A percentile compares a stretch with the other conserved stretches of the same genome.
phyloP scores from a whole-genome alignment of 192 early-diverging fungal species.

The Funneliformis mosseae region DNA sequence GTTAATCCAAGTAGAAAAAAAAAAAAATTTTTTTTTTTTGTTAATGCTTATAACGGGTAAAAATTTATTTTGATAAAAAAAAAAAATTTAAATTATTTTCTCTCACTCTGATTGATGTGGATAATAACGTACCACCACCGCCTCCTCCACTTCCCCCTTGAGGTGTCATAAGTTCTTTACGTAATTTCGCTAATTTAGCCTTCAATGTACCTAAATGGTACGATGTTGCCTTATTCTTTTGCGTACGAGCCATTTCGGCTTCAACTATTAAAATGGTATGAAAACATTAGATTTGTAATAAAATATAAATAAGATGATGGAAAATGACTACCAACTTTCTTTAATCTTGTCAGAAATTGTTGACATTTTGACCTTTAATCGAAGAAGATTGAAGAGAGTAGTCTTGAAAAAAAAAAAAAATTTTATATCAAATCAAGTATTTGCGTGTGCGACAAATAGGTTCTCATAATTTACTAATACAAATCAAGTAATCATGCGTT shows the following conservation, averaged over 20 bases:
- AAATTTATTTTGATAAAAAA: too few relatives aligned
- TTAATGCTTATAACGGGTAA: background rate
- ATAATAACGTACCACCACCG: conserved; percentile 61
- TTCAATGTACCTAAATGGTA: conserved; percentile 92
- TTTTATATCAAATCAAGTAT: too few relatives aligned
- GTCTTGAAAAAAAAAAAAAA: too few relatives aligned
- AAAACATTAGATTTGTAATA: background rate
- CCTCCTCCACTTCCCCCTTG: conserved; percentile 84
- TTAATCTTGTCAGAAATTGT: conserved; percentile 1
- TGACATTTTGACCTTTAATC: background rate
- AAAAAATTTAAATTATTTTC: conserved; percentile 7
- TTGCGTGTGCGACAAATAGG: too few relatives aligned
- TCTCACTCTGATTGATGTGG: conserved; percentile 3
- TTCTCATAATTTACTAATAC: too few relatives aligned
- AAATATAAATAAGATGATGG: background rate
- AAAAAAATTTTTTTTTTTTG: too few relatives aligned
- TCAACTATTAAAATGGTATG: conserved; percentile 42
- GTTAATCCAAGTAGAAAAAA: background rate
- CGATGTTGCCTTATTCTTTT: conserved; percentile 96
- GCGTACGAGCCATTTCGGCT: conserved; percentile 86
- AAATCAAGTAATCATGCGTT: too few relatives aligned
- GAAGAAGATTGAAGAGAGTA: background rate
- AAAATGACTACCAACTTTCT: conserved; percentile 5
- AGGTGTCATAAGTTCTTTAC: conserved; percentile 92
- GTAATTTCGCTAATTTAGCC: conserved; percentile 97